A percentile compares a stretch with the other conserved stretches of the same genome.
phyloP scores from a whole-genome alignment of 2,329 filamentous ascomycete species.

The Paramyrothecium sp. region DNA sequence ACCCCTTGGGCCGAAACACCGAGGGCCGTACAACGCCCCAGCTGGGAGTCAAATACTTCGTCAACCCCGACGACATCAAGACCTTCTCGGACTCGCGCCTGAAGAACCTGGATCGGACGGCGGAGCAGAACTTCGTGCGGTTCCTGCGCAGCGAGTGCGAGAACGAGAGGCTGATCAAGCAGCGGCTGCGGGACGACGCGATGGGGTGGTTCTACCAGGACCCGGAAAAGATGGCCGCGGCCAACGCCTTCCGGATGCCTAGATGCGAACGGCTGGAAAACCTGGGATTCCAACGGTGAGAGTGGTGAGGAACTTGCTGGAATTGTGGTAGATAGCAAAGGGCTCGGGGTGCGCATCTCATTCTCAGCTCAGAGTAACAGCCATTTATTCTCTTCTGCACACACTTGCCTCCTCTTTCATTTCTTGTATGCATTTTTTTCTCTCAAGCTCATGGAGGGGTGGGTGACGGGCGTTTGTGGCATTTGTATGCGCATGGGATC shows the following conservation, averaged over 20 bases:
- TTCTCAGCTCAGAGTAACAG: no score
- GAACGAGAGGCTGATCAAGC: conserved; percentile 63
- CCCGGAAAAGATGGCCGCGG: conserved; percentile 72
- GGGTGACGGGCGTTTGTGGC: no score
- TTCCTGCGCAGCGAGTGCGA: conserved; percentile 72
- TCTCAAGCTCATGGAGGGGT: no score
- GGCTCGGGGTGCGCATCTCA: no score
- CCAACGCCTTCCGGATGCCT: conserved; percentile 51
- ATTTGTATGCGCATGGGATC: no score
- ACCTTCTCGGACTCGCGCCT: conserved; percentile 70
- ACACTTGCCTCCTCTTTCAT: no score
- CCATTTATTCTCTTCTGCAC: no score
- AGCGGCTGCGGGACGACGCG: conserved; percentile 71
- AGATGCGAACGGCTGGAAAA: conserved; percentile 51
- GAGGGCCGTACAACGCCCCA: conserved; percentile 68
- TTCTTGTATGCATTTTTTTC: no score
- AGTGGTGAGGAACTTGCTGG: background rate
- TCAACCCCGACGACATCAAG: conserved; percentile 75
- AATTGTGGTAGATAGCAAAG: background rate
- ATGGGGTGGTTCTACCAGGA: conserved; percentile 87
- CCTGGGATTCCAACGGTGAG: conserved; percentile 30
- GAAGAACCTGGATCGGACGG: conserved; percentile 70
- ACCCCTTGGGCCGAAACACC: conserved; percentile 68
- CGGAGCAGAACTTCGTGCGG: conserved; percentile 71
- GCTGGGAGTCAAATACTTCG: conserved; percentile 77